Evolutionary conservation across 768 basidiomycete species (phyloP).

Genomic region (Leccinellum rugosiceps): DNA sequence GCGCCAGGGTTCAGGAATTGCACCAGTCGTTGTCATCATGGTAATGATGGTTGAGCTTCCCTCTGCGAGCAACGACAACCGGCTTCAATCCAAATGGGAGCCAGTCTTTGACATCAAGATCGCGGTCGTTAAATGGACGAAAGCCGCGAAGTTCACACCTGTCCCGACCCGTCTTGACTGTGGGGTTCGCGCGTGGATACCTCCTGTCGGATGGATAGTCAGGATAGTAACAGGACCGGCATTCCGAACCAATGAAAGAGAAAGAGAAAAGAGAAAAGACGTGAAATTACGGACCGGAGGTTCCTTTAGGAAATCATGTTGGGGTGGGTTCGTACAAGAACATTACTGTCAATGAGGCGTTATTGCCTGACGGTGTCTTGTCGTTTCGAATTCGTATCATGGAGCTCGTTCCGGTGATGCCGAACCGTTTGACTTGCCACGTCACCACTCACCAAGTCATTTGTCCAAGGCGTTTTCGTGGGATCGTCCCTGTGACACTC

Average conservation of each 20-base stretch:
- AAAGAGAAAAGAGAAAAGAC: not conserved
- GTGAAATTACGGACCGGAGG: slow-evolving; percentile 1
- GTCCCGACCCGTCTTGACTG: slow-evolving; percentile 1
- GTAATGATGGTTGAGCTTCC: not conserved
- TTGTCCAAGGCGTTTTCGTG: not conserved
- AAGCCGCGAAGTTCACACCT: not conserved
- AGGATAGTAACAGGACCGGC: slow-evolving; percentile 9
- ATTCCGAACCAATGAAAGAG: not conserved
- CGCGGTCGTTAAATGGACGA: not conserved
- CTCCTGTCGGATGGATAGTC: not conserved
- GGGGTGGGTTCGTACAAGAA: not conserved
- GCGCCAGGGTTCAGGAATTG: not conserved
- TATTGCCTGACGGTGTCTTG: not conserved
- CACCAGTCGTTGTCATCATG: not conserved
- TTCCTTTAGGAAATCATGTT: not conserved
- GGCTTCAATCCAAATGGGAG: slow-evolving; percentile 9
- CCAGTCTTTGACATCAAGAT: not conserved
- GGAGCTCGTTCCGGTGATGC: not conserved
- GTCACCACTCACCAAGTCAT: slow-evolving; percentile 5
- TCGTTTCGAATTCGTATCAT: not conserved
- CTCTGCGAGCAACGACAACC: not conserved
- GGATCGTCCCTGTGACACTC: not conserved
- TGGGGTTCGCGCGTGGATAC: slow-evolving; percentile 1
- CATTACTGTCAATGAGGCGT: not conserved
- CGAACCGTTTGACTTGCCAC: slow-evolving; percentile 9